Evolutionary conservation across 2,329 filamentous ascomycete genomes (phyloP).

Genomic region (Penicillium sp.): DNA sequence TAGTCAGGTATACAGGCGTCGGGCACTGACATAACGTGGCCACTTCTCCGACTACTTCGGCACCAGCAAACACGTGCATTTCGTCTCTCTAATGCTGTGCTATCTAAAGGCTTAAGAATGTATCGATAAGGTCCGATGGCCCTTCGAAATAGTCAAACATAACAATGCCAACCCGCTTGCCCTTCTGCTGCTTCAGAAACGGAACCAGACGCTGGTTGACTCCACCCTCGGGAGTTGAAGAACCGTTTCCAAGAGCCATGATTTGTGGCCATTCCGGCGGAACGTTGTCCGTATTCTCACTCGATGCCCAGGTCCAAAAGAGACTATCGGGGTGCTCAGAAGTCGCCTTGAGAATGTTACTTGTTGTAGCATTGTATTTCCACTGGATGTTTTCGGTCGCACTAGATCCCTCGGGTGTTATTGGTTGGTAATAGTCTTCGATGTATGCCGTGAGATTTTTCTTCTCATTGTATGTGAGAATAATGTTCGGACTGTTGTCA

Average conservation of each 20-base stretch:
- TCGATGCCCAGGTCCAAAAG: conserved; percentile 51
- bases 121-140: conserved; percentile 42
- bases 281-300: conserved; percentile 40
- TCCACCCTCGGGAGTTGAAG: conserved; percentile 40
- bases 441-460: conserved; percentile 45
- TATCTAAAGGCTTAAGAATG: conserved; percentile 32
- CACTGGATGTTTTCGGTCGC: conserved; percentile 42
- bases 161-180: conserved; percentile 51
- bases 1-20: no score
- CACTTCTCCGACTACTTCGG: not conserved
- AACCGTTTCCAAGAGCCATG: conserved; percentile 48
- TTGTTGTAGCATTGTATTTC: conserved; percentile 47
- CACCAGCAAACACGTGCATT: not conserved
- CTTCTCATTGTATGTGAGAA: conserved; percentile 43
- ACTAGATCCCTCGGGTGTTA: conserved; percentile 28
- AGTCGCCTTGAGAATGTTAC: conserved; percentile 43
- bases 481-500: conserved; percentile 44
- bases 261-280: conserved; percentile 45
- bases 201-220: conserved; percentile 47
- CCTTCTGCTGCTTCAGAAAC: conserved; percentile 38
- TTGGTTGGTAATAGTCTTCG: conserved; percentile 51
- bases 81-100: not conserved
- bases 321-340: conserved; percentile 36
- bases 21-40: no score
- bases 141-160: conserved; percentile 54